These are phyloP conservation scores for Plasmodium inui DNA, from an alignment of 169 alveolate genomes.

Conservation along the genomic window DNA sequence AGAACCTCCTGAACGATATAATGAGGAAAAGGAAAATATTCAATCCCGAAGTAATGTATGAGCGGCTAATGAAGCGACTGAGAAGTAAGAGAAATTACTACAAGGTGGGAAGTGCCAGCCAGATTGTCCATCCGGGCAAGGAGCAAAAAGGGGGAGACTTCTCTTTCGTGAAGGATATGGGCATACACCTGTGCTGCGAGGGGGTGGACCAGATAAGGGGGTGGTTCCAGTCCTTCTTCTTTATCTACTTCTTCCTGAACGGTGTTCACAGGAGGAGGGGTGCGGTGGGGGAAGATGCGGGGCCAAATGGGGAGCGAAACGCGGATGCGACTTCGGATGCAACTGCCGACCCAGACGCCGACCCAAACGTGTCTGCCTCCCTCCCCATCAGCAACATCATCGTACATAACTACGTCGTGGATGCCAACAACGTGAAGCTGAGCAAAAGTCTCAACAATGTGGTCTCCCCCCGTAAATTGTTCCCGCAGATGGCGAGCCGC, in stretches of 20 bases:
- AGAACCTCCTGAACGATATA: constrained; percentile 25
- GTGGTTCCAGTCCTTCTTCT: constrained; percentile 89
- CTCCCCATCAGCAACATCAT: constrained; percentile 92
- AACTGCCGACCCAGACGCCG: too few relatives aligned
- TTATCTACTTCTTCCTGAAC: constrained; percentile 74
- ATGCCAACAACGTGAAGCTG: constrained; percentile 94
- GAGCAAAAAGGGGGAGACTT: not conserved
- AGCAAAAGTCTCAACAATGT: constrained; percentile 95
- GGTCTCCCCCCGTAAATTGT: constrained; percentile 50
- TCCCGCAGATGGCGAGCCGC: not conserved
- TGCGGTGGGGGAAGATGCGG: not conserved
- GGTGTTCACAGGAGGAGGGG: not conserved
- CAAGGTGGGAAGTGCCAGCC: not conserved
- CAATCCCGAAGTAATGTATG: constrained; percentile 32
- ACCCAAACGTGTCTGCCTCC: too few relatives aligned
- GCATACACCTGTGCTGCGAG: constrained; percentile 77
- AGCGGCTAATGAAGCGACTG: constrained; percentile 22
- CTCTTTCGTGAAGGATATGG: not conserved
- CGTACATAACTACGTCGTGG: constrained; percentile 95
- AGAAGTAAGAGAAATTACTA: not conserved
- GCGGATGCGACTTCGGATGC: too few relatives aligned
- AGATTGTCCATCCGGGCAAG: not conserved
- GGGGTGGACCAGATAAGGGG: constrained; percentile 91
- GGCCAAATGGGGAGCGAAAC: not conserved
- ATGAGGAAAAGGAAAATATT: constrained; percentile 47